Evolutionary conservation across 805 yeast genomes (phyloP).

Genomic region (Phaffomyces thermotolerans): DNA sequence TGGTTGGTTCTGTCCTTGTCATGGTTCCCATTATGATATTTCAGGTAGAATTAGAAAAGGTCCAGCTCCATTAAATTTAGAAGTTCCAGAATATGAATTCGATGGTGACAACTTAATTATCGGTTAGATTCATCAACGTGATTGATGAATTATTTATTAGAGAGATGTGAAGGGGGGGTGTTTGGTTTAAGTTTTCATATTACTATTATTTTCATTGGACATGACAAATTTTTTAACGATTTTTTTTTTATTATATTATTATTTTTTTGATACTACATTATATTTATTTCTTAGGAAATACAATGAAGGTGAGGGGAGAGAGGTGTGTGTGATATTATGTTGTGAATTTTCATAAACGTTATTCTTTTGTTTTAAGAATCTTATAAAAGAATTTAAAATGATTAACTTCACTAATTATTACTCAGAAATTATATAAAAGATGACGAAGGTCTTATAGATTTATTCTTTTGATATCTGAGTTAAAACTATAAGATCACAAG

Average conservation of each 20-base stretch:
- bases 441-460: background rate
- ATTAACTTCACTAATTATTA: too few relatives aligned
- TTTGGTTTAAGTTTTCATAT: constrained; percentile 2
- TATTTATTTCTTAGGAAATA: background rate
- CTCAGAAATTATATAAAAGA: background rate
- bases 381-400: background rate
- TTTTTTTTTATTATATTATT: constrained; percentile 3
- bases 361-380: too few relatives aligned
- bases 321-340: constrained; percentile 2
- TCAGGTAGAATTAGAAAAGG: constrained; percentile 99
- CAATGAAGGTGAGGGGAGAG: constrained; percentile 3
- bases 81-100: constrained; percentile 88
- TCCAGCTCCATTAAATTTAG: constrained; percentile 98
- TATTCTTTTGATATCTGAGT: background rate
- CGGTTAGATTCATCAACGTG: constrained; percentile 50
- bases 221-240: constrained; percentile 10
- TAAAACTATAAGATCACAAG: background rate
- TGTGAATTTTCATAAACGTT: constrained; percentile 8
- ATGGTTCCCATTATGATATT: constrained; percentile 99
- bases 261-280: constrained; percentile 1
- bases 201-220: constrained; percentile 8
- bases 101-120: constrained; percentile 77
- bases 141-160: background rate
- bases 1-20: constrained; percentile 99
- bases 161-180: background rate